Base-by-base conservation (phyloP, 768 basidiomycete species). In the Hemileccinum rubropunctum region DNA sequence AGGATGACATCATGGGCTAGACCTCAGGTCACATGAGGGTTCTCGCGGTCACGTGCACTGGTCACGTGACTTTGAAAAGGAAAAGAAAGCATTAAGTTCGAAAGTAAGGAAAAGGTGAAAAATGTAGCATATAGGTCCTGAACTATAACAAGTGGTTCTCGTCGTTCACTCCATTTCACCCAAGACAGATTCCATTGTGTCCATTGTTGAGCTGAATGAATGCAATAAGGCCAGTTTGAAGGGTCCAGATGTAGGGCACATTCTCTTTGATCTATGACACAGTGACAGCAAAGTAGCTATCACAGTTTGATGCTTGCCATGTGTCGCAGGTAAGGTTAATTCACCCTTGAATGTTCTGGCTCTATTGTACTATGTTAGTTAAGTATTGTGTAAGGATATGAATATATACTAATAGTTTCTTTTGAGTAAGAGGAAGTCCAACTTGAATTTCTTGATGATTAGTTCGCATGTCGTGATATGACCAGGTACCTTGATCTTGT, bases 241-340 rank as follows among this genome's bases (percentile, higher is more conserved):
- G 56, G 20, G 48, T 47, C 71, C 71, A 75, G 12, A 49, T n/a
- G 6, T 42, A 21, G 0, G 40, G 49, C 4, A 2, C 0, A 10
- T 50, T 20, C 12, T 53, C 36, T 52, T 57, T 49, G 27, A 12
- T 55, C 70, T 68, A 53, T 21, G 43, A 45, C 2, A 8, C 38
- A 30, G 52, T 75, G 8, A 75, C 65, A 1, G 69, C 69, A 48
- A 75, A 72, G 53, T 75, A 76, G 0, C 58, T 59, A 43, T 74
- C 67, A 0, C 43, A 52, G 48, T 74, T 75, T 7, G 42, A 52
- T 0, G 75, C 76, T 41, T 73, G 70, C 74, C 73, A 76, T 1
- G 62, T 68, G 47, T 77, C 69, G 48, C 67, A 71, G 0, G 74
- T 76, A 1, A 72, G 42, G 28, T 52, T 70, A n/a, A 73, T 60